Base-by-base conservation (phyloP, 805 yeast genomes). In the Vanderwaltozyma yarrowii region DNA sequence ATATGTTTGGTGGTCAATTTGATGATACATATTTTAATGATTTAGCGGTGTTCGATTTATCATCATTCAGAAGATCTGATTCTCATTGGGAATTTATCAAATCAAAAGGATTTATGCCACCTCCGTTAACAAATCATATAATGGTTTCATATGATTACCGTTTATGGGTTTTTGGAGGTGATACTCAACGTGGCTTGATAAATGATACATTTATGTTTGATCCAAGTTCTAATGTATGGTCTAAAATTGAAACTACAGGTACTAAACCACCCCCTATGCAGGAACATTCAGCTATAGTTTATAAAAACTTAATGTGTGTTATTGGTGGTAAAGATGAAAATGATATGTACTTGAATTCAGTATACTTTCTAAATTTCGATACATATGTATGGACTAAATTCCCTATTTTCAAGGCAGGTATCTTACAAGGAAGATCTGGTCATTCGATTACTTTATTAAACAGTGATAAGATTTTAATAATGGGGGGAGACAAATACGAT, bases 1-100 rank as follows among this genome's bases (percentile, higher is more conserved):
- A 79, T 58, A 69, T 92, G 4, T 92, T 86, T 64, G 99, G 98
- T 40, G 99, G 99, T 41, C 96, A 89, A 60, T 72, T 88, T 45
- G 92, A 87, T 58, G 84, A 80, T 47, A 76, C 76, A 14, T 73
- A 72, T 49, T 88, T 84, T 61, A 79, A 80, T 58, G 97, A 92
- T 58, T 62, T 89, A 52, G 80, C 81, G 66, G 76, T 76, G 42
- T 92, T 86, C 61, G 96, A 92, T 59, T 69, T 89, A 46, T 81
- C 92, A 25, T 75, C 86, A 14, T 84, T 89, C 64, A 75, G 94
- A 51, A 76, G 81, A 45, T 82, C 94, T 14, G 75, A 74, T 45
- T 86, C 95, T 2, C 74, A 74, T 41, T 89, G 98, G 98, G 82
- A 80, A 49, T 67, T 73, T 50, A 68, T 86, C 16, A 70, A 68